These are phyloP conservation scores for Penicillium fuscoglaucum DNA, from an alignment of 2,329 filamentous ascomycete species.

Conservation along the genomic window DNA sequence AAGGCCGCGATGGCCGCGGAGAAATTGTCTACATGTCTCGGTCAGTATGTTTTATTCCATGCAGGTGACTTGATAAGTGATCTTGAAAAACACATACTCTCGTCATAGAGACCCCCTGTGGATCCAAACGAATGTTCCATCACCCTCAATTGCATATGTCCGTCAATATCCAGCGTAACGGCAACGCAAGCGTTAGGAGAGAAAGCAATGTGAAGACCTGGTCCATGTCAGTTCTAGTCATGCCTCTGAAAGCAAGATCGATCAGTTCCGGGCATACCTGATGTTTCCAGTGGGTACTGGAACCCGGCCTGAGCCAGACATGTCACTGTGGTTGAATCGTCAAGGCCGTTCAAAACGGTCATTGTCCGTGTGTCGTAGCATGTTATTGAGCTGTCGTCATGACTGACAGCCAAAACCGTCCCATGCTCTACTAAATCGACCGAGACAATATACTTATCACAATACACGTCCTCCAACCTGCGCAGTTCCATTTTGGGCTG, in stretches of 20 bases:
- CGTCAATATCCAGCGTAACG: constrained; percentile 40
- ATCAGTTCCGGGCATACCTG: constrained; percentile 53
- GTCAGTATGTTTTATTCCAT: not conserved
- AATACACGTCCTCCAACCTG: constrained; percentile 65
- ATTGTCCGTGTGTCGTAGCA: constrained; percentile 76
- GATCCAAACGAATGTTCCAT: constrained; percentile 45
- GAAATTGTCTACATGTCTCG: constrained; percentile 36
- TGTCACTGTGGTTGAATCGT: constrained; percentile 64
- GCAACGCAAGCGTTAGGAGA: constrained; percentile 48
- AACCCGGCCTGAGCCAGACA: constrained; percentile 78
- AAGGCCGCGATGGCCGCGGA: constrained; percentile 62
- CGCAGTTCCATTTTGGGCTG: constrained; percentile 56
- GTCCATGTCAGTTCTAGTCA: constrained; percentile 14
- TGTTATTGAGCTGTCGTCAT: constrained; percentile 78
- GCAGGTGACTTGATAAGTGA: not conserved
- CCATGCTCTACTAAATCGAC: constrained; percentile 69
- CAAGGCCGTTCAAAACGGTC: constrained; percentile 64
- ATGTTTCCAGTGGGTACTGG: constrained; percentile 63
- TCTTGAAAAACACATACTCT: constrained; percentile 32
- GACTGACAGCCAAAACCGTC: constrained; percentile 69
- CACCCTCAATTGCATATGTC: constrained; percentile 39
- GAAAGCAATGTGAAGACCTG: constrained; percentile 42
- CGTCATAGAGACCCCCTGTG: constrained; percentile 38
- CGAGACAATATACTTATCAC: constrained; percentile 70
- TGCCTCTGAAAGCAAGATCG: not conserved